Conservation (phyloP, 768 basidiomycete species). For the Nevesoporus exiguus region DNA sequence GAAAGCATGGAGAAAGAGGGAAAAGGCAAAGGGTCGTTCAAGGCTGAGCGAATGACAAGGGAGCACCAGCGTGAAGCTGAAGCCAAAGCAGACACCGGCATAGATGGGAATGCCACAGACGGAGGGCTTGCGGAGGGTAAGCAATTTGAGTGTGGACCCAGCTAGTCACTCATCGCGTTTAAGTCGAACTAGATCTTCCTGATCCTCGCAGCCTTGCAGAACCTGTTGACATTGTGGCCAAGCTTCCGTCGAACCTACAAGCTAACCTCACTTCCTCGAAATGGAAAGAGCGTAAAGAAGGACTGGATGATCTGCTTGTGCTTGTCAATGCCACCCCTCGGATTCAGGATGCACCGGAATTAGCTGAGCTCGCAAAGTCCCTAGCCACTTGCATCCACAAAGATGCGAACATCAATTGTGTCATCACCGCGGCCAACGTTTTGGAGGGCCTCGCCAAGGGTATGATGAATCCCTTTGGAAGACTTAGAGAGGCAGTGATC, state of each 20-base stretch:
- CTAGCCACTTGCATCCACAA: conserved; percentile 77
- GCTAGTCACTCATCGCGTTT: conserved; percentile 10
- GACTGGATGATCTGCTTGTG: conserved; percentile 75
- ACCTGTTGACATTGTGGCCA: conserved; percentile 71
- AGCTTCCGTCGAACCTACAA: conserved; percentile 73
- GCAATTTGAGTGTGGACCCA: conserved; percentile 10
- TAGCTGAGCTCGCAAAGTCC: conserved; percentile 71
- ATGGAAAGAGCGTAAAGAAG: conserved; percentile 97
- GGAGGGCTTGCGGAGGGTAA: conserved; percentile 54
- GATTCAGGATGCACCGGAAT: conserved; percentile 76
- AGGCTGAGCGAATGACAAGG: conserved; percentile 76
- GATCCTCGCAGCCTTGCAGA: conserved; percentile 83
- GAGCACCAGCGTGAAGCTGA: conserved; percentile 72
- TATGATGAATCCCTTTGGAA: conserved; percentile 68
- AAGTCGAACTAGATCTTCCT: conserved; percentile 48
- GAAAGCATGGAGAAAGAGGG: conserved; percentile 80
- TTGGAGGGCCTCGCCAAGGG: conserved; percentile 85
- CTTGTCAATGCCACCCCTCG: conserved; percentile 66
- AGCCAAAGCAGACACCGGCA: conserved; percentile 36
- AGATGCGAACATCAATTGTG: conserved; percentile 95
- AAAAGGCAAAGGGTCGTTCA: conserved; percentile 77
- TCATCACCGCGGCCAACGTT: conserved; percentile 81
- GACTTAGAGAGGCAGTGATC: conserved; percentile 68
- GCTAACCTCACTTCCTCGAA: conserved; percentile 81
- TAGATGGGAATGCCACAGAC: conserved; percentile 35